Conservation (phyloP, 2,329 filamentous ascomycete genomes). For the Furcasterigmium sp. region DNA sequence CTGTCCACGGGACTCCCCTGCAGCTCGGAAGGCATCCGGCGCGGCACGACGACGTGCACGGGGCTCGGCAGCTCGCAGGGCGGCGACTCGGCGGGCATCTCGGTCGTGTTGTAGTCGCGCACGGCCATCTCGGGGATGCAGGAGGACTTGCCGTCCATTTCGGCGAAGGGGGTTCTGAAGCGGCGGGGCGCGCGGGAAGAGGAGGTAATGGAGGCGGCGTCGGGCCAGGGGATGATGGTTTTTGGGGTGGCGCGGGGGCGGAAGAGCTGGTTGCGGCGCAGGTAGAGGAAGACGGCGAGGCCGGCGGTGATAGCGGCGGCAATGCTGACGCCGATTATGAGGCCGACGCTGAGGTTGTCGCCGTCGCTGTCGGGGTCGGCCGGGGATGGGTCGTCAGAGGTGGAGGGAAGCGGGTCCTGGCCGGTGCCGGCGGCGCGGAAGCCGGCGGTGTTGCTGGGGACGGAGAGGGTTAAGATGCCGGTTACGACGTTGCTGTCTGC, state of each 20-base stretch:
- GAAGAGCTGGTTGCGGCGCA: neutral
- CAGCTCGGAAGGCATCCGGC: neutral
- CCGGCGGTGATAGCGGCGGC: neutral
- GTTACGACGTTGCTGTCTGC: neutral
- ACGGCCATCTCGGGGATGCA: neutral
- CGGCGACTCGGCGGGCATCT: neutral
- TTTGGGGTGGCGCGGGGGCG: neutral
- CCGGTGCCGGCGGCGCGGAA: neutral
- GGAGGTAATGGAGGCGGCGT: too few species aligned
- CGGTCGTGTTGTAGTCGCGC: neutral
- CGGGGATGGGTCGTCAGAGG: too few species aligned
- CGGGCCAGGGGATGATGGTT: too few species aligned
- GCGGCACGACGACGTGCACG: neutral
- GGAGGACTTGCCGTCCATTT: constrained; percentile 1
- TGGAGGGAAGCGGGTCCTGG: too few species aligned
- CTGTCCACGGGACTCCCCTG: too few species aligned
- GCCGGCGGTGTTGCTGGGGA: neutral
- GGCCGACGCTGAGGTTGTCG: neutral
- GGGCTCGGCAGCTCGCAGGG: neutral
- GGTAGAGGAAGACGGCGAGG: neutral
- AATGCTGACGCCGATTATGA: neutral
- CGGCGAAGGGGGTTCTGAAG: neutral
- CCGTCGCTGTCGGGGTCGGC: neutral
- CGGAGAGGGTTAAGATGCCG: neutral
- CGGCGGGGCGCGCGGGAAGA: too few species aligned